These are phyloP conservation scores for Amniculicola lignicola DNA, from an alignment of 495 filamentous ascomycete species.

Conservation along the genomic window DNA sequence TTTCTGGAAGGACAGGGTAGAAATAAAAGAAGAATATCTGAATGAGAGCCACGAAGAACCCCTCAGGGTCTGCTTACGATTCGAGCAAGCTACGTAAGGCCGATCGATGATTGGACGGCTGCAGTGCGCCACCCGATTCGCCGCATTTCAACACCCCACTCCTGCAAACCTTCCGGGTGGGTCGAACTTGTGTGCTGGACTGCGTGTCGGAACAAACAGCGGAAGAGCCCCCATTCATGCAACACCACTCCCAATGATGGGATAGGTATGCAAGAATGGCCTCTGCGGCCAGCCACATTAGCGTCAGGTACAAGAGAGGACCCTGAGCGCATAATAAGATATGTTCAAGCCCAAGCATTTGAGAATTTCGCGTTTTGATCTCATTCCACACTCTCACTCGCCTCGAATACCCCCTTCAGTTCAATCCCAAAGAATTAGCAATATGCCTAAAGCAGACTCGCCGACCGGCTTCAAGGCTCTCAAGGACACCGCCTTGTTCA, in stretches of 20 bases:
- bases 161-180: too few species aligned
- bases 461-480: conserved; percentile 26
- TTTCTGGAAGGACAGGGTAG: neutral
- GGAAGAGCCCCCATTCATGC: conserved; percentile 17
- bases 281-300: neutral
- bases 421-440: neutral
- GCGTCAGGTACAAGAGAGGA: conserved; percentile 28
- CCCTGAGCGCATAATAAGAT: conserved; percentile 6
- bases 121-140: neutral
- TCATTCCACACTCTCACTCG: neutral
- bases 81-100: conserved; percentile 2
- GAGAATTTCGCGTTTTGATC: neutral
- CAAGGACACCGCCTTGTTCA: conserved; percentile 32
- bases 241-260: conserved; percentile 14
- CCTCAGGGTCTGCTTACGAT: conserved; percentile 7
- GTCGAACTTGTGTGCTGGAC: too few species aligned
- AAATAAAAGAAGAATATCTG: neutral
- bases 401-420: neutral
- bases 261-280: neutral
- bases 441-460: conserved; percentile 26
- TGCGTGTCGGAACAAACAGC: too few species aligned
- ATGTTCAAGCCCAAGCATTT: neutral
- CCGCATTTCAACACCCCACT: conserved; percentile 12
- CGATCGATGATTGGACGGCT: conserved; percentile 15
- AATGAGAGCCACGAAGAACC: neutral